These are phyloP conservation scores for Volutella citrinella DNA, from an alignment of 2,329 filamentous ascomycete genomes.

Conservation along the genomic window DNA sequence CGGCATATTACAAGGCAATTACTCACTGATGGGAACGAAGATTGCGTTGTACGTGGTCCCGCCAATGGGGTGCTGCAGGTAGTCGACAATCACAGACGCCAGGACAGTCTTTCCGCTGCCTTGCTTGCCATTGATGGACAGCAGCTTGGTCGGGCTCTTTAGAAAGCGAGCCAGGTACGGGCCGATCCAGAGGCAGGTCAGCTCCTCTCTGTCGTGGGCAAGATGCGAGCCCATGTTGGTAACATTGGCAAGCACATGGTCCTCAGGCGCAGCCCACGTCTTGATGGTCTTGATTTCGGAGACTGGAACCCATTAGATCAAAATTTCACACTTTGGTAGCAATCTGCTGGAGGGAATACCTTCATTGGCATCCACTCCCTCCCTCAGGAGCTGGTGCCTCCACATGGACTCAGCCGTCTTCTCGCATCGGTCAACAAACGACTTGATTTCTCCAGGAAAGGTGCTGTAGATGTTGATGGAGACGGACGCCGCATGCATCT, in stretches of 20 bases:
- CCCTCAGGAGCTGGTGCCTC: slow-evolving; percentile 31
- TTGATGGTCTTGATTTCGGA: slow-evolving; percentile 28
- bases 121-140: slow-evolving; percentile 25
- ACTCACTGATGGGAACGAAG: slow-evolving; percentile 34
- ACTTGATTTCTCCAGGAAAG: slow-evolving; percentile 17
- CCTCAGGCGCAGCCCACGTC: slow-evolving; percentile 26
- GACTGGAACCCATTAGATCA: neutral
- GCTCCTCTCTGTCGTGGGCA: slow-evolving; percentile 20
- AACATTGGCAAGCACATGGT: slow-evolving; percentile 12
- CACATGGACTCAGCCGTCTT: slow-evolving; percentile 19
- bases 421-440: slow-evolving; percentile 17
- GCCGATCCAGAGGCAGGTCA: slow-evolving; percentile 21
- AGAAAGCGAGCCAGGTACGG: slow-evolving; percentile 19
- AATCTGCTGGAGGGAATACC: slow-evolving; percentile 23
- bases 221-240: slow-evolving; percentile 10
- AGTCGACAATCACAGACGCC: slow-evolving; percentile 36
- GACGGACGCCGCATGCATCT: slow-evolving; percentile 8
- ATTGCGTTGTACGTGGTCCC: slow-evolving; percentile 32
- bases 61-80: slow-evolving; percentile 34
- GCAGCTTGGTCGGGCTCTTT: slow-evolving; percentile 9
- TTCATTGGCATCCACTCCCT: slow-evolving; percentile 27
- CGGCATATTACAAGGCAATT: too few species aligned
- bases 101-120: slow-evolving; percentile 37
- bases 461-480: slow-evolving; percentile 24
- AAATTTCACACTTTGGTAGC: neutral